Base-by-base conservation (phyloP, 2,329 filamentous ascomycete genomes). In the Zarea fungicola region DNA sequence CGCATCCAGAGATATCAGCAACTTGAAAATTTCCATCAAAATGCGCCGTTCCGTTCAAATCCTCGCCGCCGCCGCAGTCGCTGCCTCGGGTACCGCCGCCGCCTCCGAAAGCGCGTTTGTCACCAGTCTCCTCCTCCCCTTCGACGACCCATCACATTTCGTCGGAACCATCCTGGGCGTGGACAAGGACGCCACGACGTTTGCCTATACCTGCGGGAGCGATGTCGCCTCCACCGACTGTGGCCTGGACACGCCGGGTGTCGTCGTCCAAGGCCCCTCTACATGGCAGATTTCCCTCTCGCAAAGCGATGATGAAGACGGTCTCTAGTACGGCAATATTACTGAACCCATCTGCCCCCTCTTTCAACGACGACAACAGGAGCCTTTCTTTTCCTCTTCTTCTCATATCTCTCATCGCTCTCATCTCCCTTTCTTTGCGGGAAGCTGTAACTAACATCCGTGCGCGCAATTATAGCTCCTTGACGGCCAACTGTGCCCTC, bases 141-240 rank as follows among this genome's bases (percentile, higher is more conserved):
- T 54, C 32, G 54, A 50, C 39, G 58, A 62, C 39, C 5, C 53
- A 10, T 51, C 58, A 16, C 36, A 44, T 9, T 41, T 63, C 11
- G 56, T 56, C 7, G 65, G 57, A 26, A 66, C 65, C n/a, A 53
- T 67, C 44, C 40, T 66, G 34, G 54, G 52, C 7, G 64, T 53
- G 49, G 58, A 59, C 28, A 44, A 37, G 9, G 51, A 42, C 8
- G 57, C 60, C 39, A 67, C 65, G 1, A 70, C 66, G 3, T 56
- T 60, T 39, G 55, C 54, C 39, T 37, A 67, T 19, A 48, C 48
- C 21, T 69, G 65, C 50, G 46, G 54, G 5, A 28, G 51, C 21
- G 44, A 40, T 18, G 50, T 50, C 29, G 44, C 53, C 26, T 21
- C 46, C 5, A 52, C 52, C 16, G 58, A 62, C 5, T 68, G 65